phyloP scores from a whole-genome alignment of 2,329 filamentous ascomycete genomes.

The Lachnellula arida region DNA sequence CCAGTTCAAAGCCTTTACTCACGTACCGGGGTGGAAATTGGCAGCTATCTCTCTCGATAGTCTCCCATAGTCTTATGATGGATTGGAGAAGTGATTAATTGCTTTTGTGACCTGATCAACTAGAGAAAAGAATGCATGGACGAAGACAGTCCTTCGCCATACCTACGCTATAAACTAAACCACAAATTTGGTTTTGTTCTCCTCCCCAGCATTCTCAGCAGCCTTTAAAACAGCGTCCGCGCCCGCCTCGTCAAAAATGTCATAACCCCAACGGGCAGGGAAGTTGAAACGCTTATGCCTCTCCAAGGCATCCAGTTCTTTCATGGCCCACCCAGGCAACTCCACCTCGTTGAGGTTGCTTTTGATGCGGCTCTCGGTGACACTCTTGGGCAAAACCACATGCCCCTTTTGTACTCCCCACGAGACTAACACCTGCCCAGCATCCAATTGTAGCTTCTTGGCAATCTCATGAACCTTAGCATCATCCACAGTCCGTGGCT shows the following conservation, averaged over 20 bases:
- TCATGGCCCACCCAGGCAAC: too few relatives aligned
- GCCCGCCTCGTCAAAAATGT: constrained; percentile 41
- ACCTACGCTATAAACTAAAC: too few relatives aligned
- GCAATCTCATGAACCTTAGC: constrained; percentile 56
- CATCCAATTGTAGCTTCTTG: constrained; percentile 46
- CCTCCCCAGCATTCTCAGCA: constrained; percentile 33
- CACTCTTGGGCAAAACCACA: constrained; percentile 49
- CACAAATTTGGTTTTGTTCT: constrained; percentile 49
- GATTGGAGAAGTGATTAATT: too few relatives aligned
- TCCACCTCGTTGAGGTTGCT: constrained; percentile 36
- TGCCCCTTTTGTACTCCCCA: constrained; percentile 50
- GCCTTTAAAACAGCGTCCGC: constrained; percentile 50
- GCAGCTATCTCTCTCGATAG: too few relatives aligned
- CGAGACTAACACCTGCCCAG: constrained; percentile 41
- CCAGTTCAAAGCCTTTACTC: too few relatives aligned
- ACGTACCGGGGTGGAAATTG: too few relatives aligned
- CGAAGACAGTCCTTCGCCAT: too few relatives aligned
- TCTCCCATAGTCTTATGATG: too few relatives aligned
- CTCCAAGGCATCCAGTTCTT: constrained; percentile 38
- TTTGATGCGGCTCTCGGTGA: constrained; percentile 44
- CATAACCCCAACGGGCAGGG: constrained; percentile 38
- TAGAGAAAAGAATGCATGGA: too few relatives aligned
- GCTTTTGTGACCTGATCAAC: too few relatives aligned
- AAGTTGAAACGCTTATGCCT: constrained; percentile 41
- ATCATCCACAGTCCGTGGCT: constrained; percentile 49